Evolutionary conservation across 2,329 filamentous ascomycete species (phyloP).

Genomic region (Pseudopithomyces maydicus): DNA sequence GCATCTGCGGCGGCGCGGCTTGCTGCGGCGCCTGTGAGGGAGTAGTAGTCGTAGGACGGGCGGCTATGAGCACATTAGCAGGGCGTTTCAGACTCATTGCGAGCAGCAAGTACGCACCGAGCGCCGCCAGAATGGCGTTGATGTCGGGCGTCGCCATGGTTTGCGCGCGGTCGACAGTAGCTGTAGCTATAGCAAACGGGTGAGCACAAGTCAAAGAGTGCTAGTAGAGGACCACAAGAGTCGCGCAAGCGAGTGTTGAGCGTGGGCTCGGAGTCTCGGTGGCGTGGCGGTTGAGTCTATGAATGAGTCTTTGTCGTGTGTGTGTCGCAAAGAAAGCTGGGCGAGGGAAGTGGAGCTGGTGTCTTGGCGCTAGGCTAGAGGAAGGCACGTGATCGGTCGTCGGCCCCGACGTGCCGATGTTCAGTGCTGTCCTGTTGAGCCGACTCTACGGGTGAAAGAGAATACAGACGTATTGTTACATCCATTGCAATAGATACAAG

Average conservation of each 20-base stretch:
- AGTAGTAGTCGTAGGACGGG: constrained; percentile 52
- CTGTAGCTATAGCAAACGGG: background rate
- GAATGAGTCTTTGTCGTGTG: constrained; percentile 7
- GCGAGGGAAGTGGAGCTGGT: background rate
- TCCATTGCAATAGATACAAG: too few species aligned
- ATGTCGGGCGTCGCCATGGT: constrained; percentile 43
- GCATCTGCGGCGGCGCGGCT: constrained; percentile 45
- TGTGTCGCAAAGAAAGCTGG: background rate
- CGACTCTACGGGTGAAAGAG: too few species aligned
- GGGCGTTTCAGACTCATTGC: constrained; percentile 7
- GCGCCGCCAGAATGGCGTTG: constrained; percentile 45
- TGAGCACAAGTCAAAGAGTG: background rate
- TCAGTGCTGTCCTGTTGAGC: too few species aligned
- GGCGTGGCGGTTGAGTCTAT: background rate
- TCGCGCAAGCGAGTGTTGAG: background rate
- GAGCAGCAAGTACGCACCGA: constrained; percentile 33
- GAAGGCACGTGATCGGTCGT: background rate
- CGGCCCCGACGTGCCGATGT: too few species aligned
- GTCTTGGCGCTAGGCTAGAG: background rate
- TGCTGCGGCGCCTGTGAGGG: constrained; percentile 54
- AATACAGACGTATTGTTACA: too few species aligned
- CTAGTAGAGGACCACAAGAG: background rate
- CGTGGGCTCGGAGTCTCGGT: background rate
- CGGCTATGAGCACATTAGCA: constrained; percentile 45
- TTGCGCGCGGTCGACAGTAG: constrained; percentile 13